Evolutionary conservation across 2,329 filamentous ascomycete species (phyloP).

Genomic region (Aspergillus eucalypticola): DNA sequence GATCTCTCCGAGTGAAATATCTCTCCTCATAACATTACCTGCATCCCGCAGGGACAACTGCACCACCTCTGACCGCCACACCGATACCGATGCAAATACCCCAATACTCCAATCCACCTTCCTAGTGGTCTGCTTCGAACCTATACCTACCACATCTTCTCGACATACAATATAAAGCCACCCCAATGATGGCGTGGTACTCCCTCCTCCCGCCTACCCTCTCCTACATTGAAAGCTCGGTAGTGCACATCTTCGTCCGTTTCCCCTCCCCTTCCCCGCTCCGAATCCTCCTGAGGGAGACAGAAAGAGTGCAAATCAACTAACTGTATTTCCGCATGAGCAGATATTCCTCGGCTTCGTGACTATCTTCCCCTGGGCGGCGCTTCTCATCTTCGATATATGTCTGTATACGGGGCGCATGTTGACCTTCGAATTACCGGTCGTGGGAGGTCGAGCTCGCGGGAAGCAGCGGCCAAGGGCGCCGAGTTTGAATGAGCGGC

Average conservation of each 20-base stretch:
- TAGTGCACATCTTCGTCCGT: conserved; percentile 63
- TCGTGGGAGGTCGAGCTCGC: conserved; percentile 61
- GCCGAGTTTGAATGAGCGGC: conserved; percentile 61
- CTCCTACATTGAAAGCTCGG: conserved; percentile 61
- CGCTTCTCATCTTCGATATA: conserved; percentile 64
- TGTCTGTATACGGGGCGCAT: conserved; percentile 62
- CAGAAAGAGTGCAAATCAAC: neutral
- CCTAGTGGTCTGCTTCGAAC: neutral
- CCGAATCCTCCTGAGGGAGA: neutral
- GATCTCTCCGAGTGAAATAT: neutral
- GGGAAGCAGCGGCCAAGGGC: conserved; percentile 62
- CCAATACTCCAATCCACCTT: neutral
- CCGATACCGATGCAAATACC: neutral
- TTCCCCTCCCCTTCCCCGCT: neutral
- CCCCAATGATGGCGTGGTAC: conserved; percentile 61
- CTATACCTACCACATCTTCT: neutral
- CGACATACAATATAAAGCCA: neutral
- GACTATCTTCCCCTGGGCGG: conserved; percentile 63
- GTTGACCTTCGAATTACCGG: conserved; percentile 59
- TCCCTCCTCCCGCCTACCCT: conserved; percentile 64
- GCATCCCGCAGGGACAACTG: neutral
- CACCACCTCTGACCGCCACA: neutral
- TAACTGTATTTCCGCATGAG: neutral
- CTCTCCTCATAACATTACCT: neutral
- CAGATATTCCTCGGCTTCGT: conserved; percentile 63